These are phyloP conservation scores for Castanospermum australe DNA, from an alignment of 306 rosid genomes.

Conservation along the genomic window DNA sequence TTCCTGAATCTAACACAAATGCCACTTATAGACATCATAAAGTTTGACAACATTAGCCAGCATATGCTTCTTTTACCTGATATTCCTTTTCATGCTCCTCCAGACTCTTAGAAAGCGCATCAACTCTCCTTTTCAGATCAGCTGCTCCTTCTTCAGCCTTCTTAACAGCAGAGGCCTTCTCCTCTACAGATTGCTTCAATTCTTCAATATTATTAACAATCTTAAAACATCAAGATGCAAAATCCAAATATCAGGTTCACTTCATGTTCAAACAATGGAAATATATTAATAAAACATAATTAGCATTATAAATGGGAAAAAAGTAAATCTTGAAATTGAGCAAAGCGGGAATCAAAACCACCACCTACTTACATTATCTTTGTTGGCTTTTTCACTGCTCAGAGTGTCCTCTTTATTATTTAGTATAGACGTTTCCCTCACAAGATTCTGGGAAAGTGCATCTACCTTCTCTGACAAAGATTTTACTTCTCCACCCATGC, in stretches of 20 bases:
- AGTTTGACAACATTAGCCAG: not conserved
- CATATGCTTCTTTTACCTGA: conserved; percentile 55
- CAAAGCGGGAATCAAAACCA: conserved; percentile 16
- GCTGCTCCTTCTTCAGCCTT: conserved; percentile 90
- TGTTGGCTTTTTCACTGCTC: conserved; percentile 74
- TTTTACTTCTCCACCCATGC: conserved; percentile 93
- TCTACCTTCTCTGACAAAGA: conserved; percentile 73
- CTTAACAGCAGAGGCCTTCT: conserved; percentile 66
- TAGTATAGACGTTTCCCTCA: conserved; percentile 72
- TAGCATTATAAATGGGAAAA: not conserved
- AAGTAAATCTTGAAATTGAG: not conserved
- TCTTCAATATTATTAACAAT: conserved; percentile 75
- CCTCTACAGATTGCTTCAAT: conserved; percentile 69
- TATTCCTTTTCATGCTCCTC: conserved; percentile 80
- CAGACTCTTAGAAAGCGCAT: conserved; percentile 66
- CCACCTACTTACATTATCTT: conserved; percentile 53
- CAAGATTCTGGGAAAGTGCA: conserved; percentile 68
- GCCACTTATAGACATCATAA: conserved; percentile 3
- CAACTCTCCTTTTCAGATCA: conserved; percentile 73
- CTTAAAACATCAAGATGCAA: conserved; percentile 44
- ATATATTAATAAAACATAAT: conserved; percentile 11
- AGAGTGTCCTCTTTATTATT: conserved; percentile 77
- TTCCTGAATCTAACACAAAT: conserved; percentile 7
- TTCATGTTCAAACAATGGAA: not conserved
- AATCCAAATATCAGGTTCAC: conserved; percentile 21